These are phyloP conservation scores for Trichoderma koningiopsis DNA, from an alignment of 2,329 filamentous ascomycete species.

Conservation along the genomic window DNA sequence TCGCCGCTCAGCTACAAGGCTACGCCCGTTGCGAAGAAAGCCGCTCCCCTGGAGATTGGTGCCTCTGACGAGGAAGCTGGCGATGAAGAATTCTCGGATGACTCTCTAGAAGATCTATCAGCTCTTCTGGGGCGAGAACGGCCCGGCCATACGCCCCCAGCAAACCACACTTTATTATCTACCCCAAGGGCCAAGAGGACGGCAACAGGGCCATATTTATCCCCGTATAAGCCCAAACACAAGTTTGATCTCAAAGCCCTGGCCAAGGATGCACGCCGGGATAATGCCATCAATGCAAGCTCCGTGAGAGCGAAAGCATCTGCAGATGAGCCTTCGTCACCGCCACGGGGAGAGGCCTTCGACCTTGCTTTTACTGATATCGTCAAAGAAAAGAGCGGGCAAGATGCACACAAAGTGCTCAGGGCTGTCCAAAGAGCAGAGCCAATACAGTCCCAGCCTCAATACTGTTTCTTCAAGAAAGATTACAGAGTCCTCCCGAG, in stretches of 20 bases:
- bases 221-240: constrained; percentile 57
- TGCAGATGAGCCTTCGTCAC: constrained; percentile 30
- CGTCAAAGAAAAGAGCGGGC: constrained; percentile 43
- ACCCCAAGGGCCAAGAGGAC: constrained; percentile 54
- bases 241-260: constrained; percentile 66
- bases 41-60: constrained; percentile 51
- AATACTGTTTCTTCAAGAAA: constrained; percentile 55
- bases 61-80: constrained; percentile 73
- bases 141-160: constrained; percentile 30
- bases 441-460: constrained; percentile 38
- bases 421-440: constrained; percentile 56
- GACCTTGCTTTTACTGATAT: constrained; percentile 36
- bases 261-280: constrained; percentile 59
- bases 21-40: constrained; percentile 30
- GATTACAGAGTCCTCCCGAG: constrained; percentile 35
- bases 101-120: constrained; percentile 58
- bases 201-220: constrained; percentile 44
- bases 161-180: constrained; percentile 34
- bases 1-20: constrained; percentile 33
- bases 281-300: constrained; percentile 62
- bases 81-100: constrained; percentile 56
- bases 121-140: constrained; percentile 37
- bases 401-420: constrained; percentile 49
- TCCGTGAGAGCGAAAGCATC: constrained; percentile 47
- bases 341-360: neutral